phyloP scores from a whole-genome alignment of 1,284 basidiomycete species.

The Irpex sp. region DNA sequence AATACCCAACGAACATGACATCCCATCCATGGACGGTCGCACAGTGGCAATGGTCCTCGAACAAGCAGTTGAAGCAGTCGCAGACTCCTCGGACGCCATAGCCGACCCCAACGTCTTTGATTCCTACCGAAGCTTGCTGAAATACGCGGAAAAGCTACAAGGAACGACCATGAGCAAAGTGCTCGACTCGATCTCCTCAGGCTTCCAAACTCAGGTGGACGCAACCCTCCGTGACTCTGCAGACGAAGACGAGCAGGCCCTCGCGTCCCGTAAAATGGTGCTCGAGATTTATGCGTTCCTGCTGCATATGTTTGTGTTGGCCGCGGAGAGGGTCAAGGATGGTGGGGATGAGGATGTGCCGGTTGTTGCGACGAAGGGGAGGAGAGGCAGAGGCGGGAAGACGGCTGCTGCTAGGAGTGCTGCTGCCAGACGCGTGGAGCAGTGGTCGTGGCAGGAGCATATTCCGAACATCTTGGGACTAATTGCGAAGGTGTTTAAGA shows the following conservation, averaged over 20 bases:
- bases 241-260: conserved; percentile 67
- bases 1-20: conserved; percentile 64
- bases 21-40: conserved; percentile 42
- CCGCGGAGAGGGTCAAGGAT: conserved; percentile 71
- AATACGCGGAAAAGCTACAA: conserved; percentile 58
- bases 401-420: conserved; percentile 36
- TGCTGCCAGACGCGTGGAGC: conserved; percentile 43
- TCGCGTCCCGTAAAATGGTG: conserved; percentile 65
- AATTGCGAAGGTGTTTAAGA: conserved; percentile 69
- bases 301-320: conserved; percentile 79
- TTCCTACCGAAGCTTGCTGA: conserved; percentile 75
- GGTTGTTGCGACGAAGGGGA: conserved; percentile 36
- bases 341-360: conserved; percentile 48
- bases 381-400: conserved; percentile 60
- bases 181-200: conserved; percentile 74
- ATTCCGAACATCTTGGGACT: conserved; percentile 66
- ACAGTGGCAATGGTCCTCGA: conserved; percentile 46
- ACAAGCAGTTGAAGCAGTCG: conserved; percentile 74
- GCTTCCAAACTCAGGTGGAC: conserved; percentile 68
- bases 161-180: conserved; percentile 70
- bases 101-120: conserved; percentile 68
- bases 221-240: conserved; percentile 63
- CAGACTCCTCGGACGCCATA: conserved; percentile 69
- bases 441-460: conserved; percentile 80
- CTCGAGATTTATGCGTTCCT: conserved; percentile 90